Conservation (phyloP, 768 basidiomycete species). For the Termitomyces sp. region DNA sequence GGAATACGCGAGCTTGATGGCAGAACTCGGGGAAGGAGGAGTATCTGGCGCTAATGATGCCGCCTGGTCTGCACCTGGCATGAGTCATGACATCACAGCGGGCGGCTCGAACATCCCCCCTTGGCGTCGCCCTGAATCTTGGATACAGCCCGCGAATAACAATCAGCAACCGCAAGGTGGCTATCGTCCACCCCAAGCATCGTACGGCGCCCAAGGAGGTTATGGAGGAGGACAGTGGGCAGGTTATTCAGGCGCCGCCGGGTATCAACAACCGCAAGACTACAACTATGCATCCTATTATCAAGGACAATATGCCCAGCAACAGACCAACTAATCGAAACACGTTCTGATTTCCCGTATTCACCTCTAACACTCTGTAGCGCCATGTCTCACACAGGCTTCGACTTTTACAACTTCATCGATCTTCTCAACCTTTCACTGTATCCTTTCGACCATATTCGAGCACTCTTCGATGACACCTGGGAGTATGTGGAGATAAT, state of each 20-base stretch:
- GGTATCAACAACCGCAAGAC: conserved; percentile 59
- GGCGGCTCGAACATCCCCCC: conserved; percentile 84
- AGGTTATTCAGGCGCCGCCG: conserved; percentile 43
- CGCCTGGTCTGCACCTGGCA: conserved; percentile 47
- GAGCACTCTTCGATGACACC: conserved; percentile 8
- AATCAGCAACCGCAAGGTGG: conserved; percentile 46
- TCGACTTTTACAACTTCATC: conserved; percentile 14
- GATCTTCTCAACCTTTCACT: conserved; percentile 10
- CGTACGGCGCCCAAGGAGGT: conserved; percentile 46
- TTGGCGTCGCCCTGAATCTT: conserved; percentile 88
- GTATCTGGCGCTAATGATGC: conserved; percentile 49
- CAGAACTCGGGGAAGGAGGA: conserved; percentile 88
- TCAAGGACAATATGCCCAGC: conserved; percentile 83
- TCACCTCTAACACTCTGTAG: conserved; percentile 41
- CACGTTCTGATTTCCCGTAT: conserved; percentile 25
- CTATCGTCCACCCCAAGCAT: conserved; percentile 67
- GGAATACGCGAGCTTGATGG: conserved; percentile 97
- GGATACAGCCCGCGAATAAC: conserved; percentile 57
- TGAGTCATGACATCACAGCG: conserved; percentile 64
- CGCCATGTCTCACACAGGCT: conserved; percentile 36
- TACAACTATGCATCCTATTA: conserved; percentile 88
- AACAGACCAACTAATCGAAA: conserved; percentile 46
- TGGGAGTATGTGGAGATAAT: conserved; percentile 16
- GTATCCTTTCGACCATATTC: conserved; percentile 8
- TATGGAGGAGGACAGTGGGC: conserved; percentile 46